phyloP scores from a whole-genome alignment of 129 eudicot species.

The Flaveria robusta region DNA sequence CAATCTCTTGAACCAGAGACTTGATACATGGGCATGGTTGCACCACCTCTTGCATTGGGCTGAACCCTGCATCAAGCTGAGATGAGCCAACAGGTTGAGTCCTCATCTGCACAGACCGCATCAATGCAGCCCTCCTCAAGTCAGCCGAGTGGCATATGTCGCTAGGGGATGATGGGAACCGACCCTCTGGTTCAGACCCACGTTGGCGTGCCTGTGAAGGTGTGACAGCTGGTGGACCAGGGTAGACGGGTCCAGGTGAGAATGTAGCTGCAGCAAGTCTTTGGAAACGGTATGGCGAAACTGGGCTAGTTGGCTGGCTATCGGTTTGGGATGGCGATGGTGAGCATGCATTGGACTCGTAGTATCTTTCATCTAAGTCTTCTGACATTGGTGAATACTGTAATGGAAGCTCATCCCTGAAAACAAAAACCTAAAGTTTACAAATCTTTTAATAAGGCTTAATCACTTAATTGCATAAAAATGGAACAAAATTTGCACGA shows the following conservation, averaged over 20 bases:
- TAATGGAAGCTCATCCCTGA: conserved; percentile 76
- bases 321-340: conserved; percentile 71
- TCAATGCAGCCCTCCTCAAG: conserved; percentile 79
- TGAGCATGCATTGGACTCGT: conserved; percentile 49
- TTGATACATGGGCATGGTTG: conserved; percentile 52
- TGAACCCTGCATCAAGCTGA: conserved; percentile 43
- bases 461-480: neutral
- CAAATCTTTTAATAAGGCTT: neutral
- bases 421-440: conserved; percentile 14
- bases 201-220: conserved; percentile 71
- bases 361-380: conserved; percentile 81
- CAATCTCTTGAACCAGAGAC: conserved; percentile 53
- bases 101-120: conserved; percentile 94
- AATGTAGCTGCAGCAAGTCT: conserved; percentile 51
- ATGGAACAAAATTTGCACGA: neutral
- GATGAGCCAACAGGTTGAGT: conserved; percentile 49
- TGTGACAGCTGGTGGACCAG: conserved; percentile 37
- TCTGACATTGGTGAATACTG: conserved; percentile 97
- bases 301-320: conserved; percentile 87
- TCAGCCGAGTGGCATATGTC: conserved; percentile 98
- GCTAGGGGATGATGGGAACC: conserved; percentile 94
- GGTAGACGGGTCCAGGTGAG: conserved; percentile 48
- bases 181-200: conserved; percentile 75
- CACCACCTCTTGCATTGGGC: conserved; percentile 55
- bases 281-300: conserved; percentile 80